Evolutionary conservation across 495 filamentous ascomycete species (phyloP), one percentile per base, ranked within the genome.

Genomic region (Penicillium herquei): DNA sequence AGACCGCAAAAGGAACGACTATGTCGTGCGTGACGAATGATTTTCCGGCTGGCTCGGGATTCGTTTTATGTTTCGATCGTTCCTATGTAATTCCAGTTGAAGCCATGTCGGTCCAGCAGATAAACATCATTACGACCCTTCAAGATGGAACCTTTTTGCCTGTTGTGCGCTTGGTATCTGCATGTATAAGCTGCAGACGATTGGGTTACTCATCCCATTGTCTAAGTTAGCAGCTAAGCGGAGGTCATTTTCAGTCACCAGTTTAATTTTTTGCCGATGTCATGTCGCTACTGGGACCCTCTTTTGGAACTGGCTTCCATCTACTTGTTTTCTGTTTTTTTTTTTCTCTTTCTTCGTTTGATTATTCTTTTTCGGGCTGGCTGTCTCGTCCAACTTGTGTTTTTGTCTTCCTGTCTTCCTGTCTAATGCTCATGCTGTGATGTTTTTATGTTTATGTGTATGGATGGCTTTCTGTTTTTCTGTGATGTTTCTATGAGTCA

Each of bases 371-470:
- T 26, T 41, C 18, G 48, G 55, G 32, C 12, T 41, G 55, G 55
- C 34, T 57, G 49, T 57, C 48, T 57, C 33, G 26, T 47, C 48
- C 45, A 44, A 12, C 17, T 51, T 44, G 12, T 32, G 33, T 55
- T 39, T 12, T 14, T 42, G 34, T n/a, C 31, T 34, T 49, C n/a
- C n/a, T n/a, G n/a, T n/a, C n/a, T n/a, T n/a, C n/a, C 33, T 48
- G 35, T 51, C 51, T 44, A 39, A 39, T 46, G 21, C 31, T 44
- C 45, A 39, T 40, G 34, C 35, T 57, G 49, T 56, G 33, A 41
- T 37, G 34, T 37, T 26, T 26, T 56, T 42, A 41, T 37, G 34
- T 37, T 26, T 26, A 26, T 26, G 21, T 26, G 21, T 26, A 26
- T 26, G 21, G 21, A 26, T 26, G 21, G 21, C 21, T 26, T 26